phyloP scores from a whole-genome alignment of 345 rosid species.

The Citrus unshiu region DNA sequence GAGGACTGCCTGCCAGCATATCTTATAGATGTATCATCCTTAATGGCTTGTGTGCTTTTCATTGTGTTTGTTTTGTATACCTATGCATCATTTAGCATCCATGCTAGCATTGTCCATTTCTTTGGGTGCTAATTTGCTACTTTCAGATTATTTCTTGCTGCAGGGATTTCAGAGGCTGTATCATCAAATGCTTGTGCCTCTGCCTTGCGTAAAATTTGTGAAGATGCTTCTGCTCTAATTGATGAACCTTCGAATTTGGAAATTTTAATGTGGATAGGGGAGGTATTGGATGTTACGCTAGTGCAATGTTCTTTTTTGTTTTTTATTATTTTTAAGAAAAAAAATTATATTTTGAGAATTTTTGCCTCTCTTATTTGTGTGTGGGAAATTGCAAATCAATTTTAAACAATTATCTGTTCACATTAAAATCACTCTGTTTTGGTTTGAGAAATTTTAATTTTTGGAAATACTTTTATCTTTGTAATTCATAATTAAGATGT shows the following conservation, averaged over 20 bases:
- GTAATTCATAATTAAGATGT: not conserved
- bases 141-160: constrained; percentile 94
- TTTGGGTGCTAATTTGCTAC: constrained; percentile 36
- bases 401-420: not conserved
- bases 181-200: constrained; percentile 82
- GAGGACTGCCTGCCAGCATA: not conserved
- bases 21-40: not conserved
- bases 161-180: constrained; percentile 77
- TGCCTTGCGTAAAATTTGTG: constrained; percentile 87
- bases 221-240: constrained; percentile 66
- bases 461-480: not conserved
- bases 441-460: not conserved
- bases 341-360: not conserved
- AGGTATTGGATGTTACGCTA: constrained; percentile 42
- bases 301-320: not conserved
- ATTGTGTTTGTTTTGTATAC: not conserved
- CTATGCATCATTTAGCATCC: not conserved
- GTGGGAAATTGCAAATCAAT: not conserved
- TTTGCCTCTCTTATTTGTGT: not conserved
- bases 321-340: not conserved
- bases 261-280: constrained; percentile 86
- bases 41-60: not conserved
- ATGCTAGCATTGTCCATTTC: constrained; percentile 9
- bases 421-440: not conserved
- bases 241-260: constrained; percentile 85